These are phyloP conservation scores for Lachnellula suecica DNA, from an alignment of 2,329 filamentous ascomycete species.

Conservation along the genomic window DNA sequence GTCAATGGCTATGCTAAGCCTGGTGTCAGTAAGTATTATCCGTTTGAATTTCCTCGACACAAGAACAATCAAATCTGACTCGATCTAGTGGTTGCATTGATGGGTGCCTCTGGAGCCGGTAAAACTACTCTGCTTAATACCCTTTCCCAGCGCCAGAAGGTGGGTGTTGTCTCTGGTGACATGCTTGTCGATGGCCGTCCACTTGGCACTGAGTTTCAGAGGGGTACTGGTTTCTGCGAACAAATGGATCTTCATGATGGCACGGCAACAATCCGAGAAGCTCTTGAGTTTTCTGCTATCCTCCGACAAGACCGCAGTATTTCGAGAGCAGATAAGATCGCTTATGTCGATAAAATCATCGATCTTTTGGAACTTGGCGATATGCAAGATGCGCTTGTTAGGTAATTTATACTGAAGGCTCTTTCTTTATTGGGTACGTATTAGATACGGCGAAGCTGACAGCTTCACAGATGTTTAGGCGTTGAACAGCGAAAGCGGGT, in stretches of 20 bases:
- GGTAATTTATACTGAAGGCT: slow-evolving; percentile 54
- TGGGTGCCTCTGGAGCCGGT: slow-evolving; percentile 79
- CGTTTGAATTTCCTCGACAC: not conserved
- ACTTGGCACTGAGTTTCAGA: slow-evolving; percentile 62
- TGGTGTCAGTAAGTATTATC: slow-evolving; percentile 45
- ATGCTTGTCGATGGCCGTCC: slow-evolving; percentile 70
- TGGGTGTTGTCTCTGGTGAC: slow-evolving; percentile 59
- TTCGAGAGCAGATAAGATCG: slow-evolving; percentile 59
- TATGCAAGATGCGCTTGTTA: slow-evolving; percentile 66
- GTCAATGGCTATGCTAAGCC: slow-evolving; percentile 79
- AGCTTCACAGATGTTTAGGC: slow-evolving; percentile 5
- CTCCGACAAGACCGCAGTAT: slow-evolving; percentile 57
- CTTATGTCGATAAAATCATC: slow-evolving; percentile 66
- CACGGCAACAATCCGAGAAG: slow-evolving; percentile 66
- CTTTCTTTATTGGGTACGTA: not conserved
- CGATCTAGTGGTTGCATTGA: slow-evolving; percentile 69
- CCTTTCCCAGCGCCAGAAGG: slow-evolving; percentile 67
- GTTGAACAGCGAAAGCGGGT: slow-evolving; percentile 60
- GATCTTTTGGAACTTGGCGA: slow-evolving; percentile 63
- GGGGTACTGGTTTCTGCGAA: slow-evolving; percentile 69
- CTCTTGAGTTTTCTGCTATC: slow-evolving; percentile 67
- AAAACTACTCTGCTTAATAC: slow-evolving; percentile 84
- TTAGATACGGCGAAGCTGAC: not conserved
- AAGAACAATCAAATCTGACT: not conserved
- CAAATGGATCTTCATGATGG: slow-evolving; percentile 72